A percentile compares a stretch with the other conserved stretches of the same genome.
Evolutionary conservation across 768 basidiomycete species (phyloP).

Genomic region (Xerocomus brunneocitrinus): DNA sequence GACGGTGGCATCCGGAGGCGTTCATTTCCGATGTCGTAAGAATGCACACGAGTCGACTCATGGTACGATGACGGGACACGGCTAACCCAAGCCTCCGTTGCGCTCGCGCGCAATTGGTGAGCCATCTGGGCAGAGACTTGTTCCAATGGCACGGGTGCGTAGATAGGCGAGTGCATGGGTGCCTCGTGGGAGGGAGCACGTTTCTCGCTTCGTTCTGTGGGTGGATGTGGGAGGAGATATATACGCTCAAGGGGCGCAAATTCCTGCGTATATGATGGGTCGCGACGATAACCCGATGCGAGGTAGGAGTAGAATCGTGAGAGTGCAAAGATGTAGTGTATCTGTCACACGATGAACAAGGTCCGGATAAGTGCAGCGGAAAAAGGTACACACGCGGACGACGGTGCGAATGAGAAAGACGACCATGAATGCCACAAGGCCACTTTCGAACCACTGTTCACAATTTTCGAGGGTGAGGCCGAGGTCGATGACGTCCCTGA

Average conservation of each 20-base stretch:
- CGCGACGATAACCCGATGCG: constrained; percentile 34
- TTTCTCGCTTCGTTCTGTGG: constrained; percentile 10
- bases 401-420: constrained; percentile 59
- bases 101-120: constrained; percentile 44
- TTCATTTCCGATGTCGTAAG: constrained; percentile 5
- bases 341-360: constrained; percentile 35
- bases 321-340: constrained; percentile 73
- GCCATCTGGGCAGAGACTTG: constrained; percentile 52
- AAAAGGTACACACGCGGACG: constrained; percentile 50
- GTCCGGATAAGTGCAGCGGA: neutral
- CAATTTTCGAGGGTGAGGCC: constrained; percentile 78
- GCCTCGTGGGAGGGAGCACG: neutral
- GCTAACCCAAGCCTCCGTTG: constrained; percentile 66
- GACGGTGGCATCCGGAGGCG: neutral
- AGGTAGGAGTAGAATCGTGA: constrained; percentile 61
- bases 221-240: constrained; percentile 47
- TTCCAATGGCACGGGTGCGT: constrained; percentile 62
- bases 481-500: constrained; percentile 64
- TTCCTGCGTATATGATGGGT: constrained; percentile 11
- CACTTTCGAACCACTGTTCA: constrained; percentile 72
- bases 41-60: neutral
- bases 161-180: constrained; percentile 35
- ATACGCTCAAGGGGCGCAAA: constrained; percentile 50
- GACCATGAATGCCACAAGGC: constrained; percentile 53
- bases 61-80: constrained; percentile 9